Evolutionary conservation across 768 basidiomycete genomes (phyloP).

Genomic region (Gyrodon lividus): DNA sequence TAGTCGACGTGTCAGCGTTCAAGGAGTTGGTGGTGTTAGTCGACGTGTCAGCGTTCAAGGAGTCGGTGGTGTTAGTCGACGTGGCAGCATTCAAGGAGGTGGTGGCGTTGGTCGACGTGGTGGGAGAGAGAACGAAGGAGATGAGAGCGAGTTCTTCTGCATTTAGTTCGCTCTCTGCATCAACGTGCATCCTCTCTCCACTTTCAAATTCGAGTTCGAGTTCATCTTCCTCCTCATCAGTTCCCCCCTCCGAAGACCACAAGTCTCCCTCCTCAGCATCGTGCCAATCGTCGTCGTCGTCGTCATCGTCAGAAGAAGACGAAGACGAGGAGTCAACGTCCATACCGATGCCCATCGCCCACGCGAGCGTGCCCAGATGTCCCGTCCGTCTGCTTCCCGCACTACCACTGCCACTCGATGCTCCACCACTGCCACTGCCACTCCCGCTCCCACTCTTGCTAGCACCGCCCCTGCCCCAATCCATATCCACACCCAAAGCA

Average conservation of each 20-base stretch:
- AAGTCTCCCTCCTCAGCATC: too few relatives aligned
- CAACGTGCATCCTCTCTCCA: slow-evolving; percentile 10
- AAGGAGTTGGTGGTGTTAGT: neutral
- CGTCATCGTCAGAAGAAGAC: slow-evolving; percentile 16
- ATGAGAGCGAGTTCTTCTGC: too few relatives aligned
- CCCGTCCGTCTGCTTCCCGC: too few relatives aligned
- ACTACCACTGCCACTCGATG: neutral
- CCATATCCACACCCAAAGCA: neutral
- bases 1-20: slow-evolving; percentile 7
- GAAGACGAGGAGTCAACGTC: slow-evolving; percentile 9
- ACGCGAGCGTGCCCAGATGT: slow-evolving; percentile 14
- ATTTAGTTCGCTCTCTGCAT: slow-evolving; percentile 12
- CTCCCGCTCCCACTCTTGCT: neutral
- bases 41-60: slow-evolving; percentile 8
- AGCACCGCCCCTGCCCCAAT: neutral
- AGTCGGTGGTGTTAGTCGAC: neutral
- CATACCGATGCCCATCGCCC: slow-evolving; percentile 17
- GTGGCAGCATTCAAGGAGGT: slow-evolving; percentile 9
- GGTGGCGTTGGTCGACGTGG: neutral
- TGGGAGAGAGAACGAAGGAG: too few relatives aligned
- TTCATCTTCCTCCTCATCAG: slow-evolving; percentile 16
- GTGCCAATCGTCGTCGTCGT: slow-evolving; percentile 26
- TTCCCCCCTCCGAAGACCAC: too few relatives aligned
- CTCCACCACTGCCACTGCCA: neutral
- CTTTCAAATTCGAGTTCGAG: slow-evolving; percentile 22